These are phyloP conservation scores for Daldinia eschscholtzii DNA, from an alignment of 2,329 filamentous ascomycete genomes.

Conservation along the genomic window DNA sequence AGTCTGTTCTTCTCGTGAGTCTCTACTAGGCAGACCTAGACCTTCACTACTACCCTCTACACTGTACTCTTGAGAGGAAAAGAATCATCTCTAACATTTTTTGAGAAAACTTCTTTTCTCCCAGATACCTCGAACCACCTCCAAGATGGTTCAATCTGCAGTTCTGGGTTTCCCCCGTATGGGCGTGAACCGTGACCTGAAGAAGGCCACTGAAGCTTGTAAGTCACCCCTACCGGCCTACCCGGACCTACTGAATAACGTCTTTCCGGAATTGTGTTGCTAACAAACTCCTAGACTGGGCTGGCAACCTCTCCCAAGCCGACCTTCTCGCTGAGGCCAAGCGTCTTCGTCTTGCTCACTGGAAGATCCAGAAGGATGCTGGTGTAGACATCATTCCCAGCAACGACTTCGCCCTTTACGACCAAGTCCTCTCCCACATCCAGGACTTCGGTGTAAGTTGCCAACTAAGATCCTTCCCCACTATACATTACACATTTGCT, in stretches of 20 bases:
- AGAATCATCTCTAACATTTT: conserved; percentile 29
- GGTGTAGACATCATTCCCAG: conserved; percentile 97
- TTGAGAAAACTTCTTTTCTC: conserved; percentile 43
- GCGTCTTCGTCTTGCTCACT: conserved; percentile 95
- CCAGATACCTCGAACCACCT: conserved; percentile 50
- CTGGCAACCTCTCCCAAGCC: conserved; percentile 90
- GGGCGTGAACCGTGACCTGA: conserved; percentile 98
- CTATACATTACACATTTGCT: conserved; percentile 27
- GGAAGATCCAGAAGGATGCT: conserved; percentile 99
- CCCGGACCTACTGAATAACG: neutral
- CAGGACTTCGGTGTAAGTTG: conserved; percentile 91
- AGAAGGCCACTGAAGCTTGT: conserved; percentile 99
- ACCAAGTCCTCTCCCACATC: conserved; percentile 97
- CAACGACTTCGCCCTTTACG: conserved; percentile 99
- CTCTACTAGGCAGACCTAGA: neutral
- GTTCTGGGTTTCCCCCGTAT: conserved; percentile 99
- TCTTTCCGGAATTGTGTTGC: conserved; percentile 25
- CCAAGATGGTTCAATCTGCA: conserved; percentile 74
- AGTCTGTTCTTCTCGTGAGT: conserved; percentile 48
- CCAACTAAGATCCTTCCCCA: neutral
- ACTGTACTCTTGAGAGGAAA: neutral
- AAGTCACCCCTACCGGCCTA: conserved; percentile 51
- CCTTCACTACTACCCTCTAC: conserved; percentile 4
- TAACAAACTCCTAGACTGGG: conserved; percentile 72
- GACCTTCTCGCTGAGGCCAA: conserved; percentile 96